Evolutionary conservation across 2,329 filamentous ascomycete genomes (phyloP).

Genomic region (Drechslerella coelobrocha): DNA sequence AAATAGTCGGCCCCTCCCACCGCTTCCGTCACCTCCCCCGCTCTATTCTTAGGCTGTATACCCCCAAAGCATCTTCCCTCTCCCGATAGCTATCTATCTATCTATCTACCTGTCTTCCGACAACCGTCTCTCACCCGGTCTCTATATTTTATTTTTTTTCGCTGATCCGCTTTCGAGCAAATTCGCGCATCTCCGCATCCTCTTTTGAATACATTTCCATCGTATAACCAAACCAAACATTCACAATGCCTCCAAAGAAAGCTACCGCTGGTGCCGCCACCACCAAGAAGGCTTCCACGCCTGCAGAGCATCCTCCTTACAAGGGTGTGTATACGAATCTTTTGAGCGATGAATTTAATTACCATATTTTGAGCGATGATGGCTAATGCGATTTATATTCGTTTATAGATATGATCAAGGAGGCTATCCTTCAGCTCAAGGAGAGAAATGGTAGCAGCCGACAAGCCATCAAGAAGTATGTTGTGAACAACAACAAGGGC

Average conservation of each 20-base stretch:
- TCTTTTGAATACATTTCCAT: background rate
- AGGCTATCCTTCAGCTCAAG: conserved; percentile 47
- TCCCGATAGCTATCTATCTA: background rate
- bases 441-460: conserved; percentile 50
- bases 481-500: conserved; percentile 48
- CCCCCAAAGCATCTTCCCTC: background rate
- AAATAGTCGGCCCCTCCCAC: conserved; percentile 51
- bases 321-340: conserved; percentile 22
- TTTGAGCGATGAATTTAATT: too few species aligned
- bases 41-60: conserved; percentile 30
- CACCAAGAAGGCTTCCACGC: conserved; percentile 39
- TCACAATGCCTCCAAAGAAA: conserved; percentile 50
- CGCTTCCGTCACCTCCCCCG: conserved; percentile 7
- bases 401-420: conserved; percentile 51
- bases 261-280: conserved; percentile 16
- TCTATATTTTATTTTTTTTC: too few species aligned
- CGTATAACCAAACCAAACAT: conserved; percentile 2
- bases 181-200: background rate
- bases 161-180: background rate
- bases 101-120: too few species aligned
- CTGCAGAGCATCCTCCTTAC: conserved; percentile 41
- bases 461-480: conserved; percentile 49
- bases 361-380: too few species aligned
- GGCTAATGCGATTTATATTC: background rate
- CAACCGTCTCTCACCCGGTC: too few species aligned